Conservation (phyloP, 768 basidiomycete genomes). For the Crepidotus variabilis region DNA sequence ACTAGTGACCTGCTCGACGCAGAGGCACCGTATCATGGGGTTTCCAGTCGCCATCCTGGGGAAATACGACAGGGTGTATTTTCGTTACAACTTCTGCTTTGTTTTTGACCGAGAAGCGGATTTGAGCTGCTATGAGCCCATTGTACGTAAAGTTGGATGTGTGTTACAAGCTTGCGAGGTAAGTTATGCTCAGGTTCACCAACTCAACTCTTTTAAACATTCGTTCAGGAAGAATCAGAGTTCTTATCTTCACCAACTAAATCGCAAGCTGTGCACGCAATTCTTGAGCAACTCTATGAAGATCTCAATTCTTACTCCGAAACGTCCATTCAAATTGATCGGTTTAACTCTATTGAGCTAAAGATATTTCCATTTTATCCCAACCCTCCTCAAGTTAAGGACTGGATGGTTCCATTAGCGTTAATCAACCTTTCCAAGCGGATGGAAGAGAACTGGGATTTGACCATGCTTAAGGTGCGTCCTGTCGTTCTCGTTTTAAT, state of each 20-base stretch:
- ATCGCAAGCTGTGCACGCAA: constrained; percentile 66
- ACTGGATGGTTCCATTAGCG: constrained; percentile 95
- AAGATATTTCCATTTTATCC: constrained; percentile 97
- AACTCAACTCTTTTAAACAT: constrained; percentile 1
- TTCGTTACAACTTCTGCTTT: constrained; percentile 93
- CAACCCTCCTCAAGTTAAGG: constrained; percentile 83
- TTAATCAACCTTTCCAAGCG: constrained; percentile 80
- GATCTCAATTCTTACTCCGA: constrained; percentile 97
- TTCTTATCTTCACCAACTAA: constrained; percentile 78
- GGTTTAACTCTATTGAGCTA: constrained; percentile 91
- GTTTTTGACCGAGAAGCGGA: constrained; percentile 92
- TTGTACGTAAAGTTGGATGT: constrained; percentile 91
- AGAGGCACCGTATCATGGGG: constrained; percentile 82
- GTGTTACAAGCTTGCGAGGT: constrained; percentile 91
- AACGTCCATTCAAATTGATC: constrained; percentile 87
- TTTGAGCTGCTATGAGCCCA: constrained; percentile 91
- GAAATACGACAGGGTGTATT: constrained; percentile 81
- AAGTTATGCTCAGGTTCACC: constrained; percentile 18
- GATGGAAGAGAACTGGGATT: constrained; percentile 92
- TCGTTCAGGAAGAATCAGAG: constrained; percentile 73
- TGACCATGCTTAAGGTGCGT: constrained; percentile 82
- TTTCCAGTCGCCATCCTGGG: constrained; percentile 82
- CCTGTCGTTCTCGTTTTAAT: not conserved
- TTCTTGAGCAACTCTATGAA: constrained; percentile 95
- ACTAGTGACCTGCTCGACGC: constrained; percentile 82